Conservation (phyloP, 495 filamentous ascomycete species). For the Aspergillus panamensis region DNA sequence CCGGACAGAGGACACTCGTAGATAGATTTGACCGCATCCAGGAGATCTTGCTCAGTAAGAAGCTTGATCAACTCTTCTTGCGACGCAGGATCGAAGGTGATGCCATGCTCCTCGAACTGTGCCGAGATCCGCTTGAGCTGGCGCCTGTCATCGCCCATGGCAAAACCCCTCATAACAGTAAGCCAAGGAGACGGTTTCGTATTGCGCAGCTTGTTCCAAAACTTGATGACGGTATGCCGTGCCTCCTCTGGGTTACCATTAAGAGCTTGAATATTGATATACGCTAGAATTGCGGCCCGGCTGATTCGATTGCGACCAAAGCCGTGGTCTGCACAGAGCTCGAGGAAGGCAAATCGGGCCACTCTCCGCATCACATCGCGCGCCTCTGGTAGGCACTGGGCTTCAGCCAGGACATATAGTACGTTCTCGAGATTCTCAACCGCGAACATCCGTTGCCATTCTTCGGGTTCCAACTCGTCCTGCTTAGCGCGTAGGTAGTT, state of each 20-base stretch:
- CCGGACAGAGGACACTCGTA: constrained; percentile 56
- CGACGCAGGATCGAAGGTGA: constrained; percentile 34
- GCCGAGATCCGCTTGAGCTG: constrained; percentile 33
- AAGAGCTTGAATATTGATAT: constrained; percentile 53
- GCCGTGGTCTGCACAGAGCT: constrained; percentile 45
- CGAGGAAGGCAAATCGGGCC: constrained; percentile 53
- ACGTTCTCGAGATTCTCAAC: constrained; percentile 49
- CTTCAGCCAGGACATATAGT: constrained; percentile 38
- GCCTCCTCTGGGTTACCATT: constrained; percentile 61
- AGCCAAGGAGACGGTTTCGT: constrained; percentile 51
- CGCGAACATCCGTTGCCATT: constrained; percentile 44
- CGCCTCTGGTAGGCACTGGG: constrained; percentile 34
- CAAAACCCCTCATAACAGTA: constrained; percentile 62
- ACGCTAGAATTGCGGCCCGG: constrained; percentile 44
- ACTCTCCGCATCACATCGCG: constrained; percentile 44
- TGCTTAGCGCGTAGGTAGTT: constrained; percentile 50
- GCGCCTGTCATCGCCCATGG: constrained; percentile 54
- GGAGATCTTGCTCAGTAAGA: constrained; percentile 37
- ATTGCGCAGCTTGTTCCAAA: constrained; percentile 34
- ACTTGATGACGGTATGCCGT: constrained; percentile 45
- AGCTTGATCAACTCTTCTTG: constrained; percentile 38
- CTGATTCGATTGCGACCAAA: constrained; percentile 35
- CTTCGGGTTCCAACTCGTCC: constrained; percentile 31
- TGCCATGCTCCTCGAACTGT: constrained; percentile 30
- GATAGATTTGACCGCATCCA: constrained; percentile 38